These are phyloP conservation scores for Puccinia coronata DNA, from an alignment of 1,284 basidiomycete species.

Conservation along the genomic window DNA sequence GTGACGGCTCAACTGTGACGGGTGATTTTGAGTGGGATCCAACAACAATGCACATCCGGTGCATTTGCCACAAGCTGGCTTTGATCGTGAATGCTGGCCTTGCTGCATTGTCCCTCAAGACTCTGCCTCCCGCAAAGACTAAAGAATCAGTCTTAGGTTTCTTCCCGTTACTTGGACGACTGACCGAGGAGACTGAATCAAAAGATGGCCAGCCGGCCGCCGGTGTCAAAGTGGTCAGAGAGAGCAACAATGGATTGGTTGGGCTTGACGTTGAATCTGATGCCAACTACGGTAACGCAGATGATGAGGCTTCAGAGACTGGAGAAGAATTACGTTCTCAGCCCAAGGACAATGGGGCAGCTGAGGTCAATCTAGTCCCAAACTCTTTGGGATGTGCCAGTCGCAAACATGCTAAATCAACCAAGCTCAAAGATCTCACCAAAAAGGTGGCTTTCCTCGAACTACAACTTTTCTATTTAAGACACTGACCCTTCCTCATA, in stretches of 20 bases:
- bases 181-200: background rate
- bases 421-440: background rate
- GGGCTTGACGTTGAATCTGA: background rate
- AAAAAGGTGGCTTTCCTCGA: background rate
- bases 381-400: background rate
- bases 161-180: background rate
- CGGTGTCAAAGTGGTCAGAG: background rate
- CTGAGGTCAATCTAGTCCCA: background rate
- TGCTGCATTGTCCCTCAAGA: slow-evolving; percentile 11
- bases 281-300: background rate
- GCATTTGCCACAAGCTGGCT: no score
- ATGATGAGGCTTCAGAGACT: background rate
- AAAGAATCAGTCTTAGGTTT: no score
- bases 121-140: background rate
- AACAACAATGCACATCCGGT: no score
- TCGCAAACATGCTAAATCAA: background rate
- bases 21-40: no score
- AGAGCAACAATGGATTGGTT: background rate
- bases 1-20: background rate
- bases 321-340: background rate
- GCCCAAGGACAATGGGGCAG: background rate
- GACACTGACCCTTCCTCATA: background rate
- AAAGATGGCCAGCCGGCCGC: background rate
- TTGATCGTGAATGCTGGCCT: no score
- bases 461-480: background rate